Percentiles rank a stretch among this genome's conserved stretches.
phyloP scores from a whole-genome alignment of 2,329 filamentous ascomycete genomes.

The Verticillium nubilum region DNA sequence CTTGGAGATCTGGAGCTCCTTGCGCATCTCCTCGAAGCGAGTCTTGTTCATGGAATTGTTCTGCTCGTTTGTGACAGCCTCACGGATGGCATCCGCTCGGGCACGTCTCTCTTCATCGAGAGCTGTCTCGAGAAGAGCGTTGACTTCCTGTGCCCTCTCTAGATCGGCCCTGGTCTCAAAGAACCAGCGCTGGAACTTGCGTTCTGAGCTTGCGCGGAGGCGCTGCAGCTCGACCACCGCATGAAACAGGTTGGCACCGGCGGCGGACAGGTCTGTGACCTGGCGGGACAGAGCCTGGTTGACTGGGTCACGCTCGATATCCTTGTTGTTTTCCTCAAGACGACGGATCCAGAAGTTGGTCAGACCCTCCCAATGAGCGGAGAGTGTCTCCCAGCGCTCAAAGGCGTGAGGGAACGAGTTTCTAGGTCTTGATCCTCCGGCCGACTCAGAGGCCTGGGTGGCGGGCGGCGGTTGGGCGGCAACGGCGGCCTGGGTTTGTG shows the following conservation, averaged over 20 bases:
- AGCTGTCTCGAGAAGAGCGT: slow-evolving; percentile 70
- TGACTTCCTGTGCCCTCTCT: slow-evolving; percentile 77
- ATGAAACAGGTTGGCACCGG: slow-evolving; percentile 94
- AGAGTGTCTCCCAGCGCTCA: slow-evolving; percentile 94
- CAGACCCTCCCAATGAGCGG: slow-evolving; percentile 95
- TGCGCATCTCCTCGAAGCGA: slow-evolving; percentile 81
- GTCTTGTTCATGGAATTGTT: slow-evolving; percentile 69
- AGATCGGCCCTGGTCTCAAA: slow-evolving; percentile 88
- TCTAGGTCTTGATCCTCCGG: slow-evolving; percentile 36
- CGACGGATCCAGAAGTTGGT: slow-evolving; percentile 96
- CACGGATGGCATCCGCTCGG: slow-evolving; percentile 60
- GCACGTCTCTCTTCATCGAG: slow-evolving; percentile 70
- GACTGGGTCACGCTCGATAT: slow-evolving; percentile 75
- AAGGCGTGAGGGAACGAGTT: slow-evolving; percentile 93
- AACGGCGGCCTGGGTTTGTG: slow-evolving; percentile 7
- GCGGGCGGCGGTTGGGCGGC: slow-evolving; percentile 22
- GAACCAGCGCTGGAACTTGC: slow-evolving; percentile 98
- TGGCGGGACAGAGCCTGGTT: slow-evolving; percentile 87
- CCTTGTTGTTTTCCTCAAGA: slow-evolving; percentile 83
- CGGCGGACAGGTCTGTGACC: slow-evolving; percentile 94
- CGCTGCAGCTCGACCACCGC: slow-evolving; percentile 95
- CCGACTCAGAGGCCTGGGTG: slow-evolving; percentile 19
- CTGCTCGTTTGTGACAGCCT: slow-evolving; percentile 60
- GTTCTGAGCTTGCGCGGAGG: slow-evolving; percentile 87
- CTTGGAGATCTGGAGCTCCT: slow-evolving; percentile 90